Conservation (phyloP, 495 filamentous ascomycete genomes). For the Penicillium parvum region DNA sequence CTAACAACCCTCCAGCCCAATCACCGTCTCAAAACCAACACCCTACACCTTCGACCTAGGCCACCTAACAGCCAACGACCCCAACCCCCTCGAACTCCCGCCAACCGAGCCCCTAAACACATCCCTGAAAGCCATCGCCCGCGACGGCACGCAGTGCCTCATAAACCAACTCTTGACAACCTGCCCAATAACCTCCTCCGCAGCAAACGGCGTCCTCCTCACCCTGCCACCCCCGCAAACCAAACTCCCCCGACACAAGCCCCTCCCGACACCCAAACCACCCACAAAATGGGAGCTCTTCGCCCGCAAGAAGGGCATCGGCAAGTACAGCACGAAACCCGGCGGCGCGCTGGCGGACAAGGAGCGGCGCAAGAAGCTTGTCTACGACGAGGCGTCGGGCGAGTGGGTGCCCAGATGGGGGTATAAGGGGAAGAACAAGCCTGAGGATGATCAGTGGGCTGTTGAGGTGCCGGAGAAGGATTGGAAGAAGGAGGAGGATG, state of each 20-base stretch:
- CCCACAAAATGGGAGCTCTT: constrained; percentile 94
- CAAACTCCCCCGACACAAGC: constrained; percentile 81
- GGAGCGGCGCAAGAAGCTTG: constrained; percentile 72
- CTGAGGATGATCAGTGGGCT: constrained; percentile 71
- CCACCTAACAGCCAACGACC: constrained; percentile 74
- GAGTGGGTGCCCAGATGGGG: constrained; percentile 94
- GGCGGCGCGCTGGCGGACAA: constrained; percentile 42
- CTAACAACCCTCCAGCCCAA: constrained; percentile 45
- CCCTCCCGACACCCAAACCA: constrained; percentile 70
- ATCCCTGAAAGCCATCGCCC: constrained; percentile 62
- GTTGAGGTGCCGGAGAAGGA: constrained; percentile 83
- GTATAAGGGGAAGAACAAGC: constrained; percentile 88
- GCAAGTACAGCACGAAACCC: constrained; percentile 41
- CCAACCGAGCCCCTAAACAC: constrained; percentile 35
- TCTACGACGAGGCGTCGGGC: constrained; percentile 77
- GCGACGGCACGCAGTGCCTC: constrained; percentile 81
- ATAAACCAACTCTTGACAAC: constrained; percentile 85
- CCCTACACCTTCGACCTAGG: constrained; percentile 92
- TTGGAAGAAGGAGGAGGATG: constrained; percentile 58
- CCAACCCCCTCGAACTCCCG: constrained; percentile 65
- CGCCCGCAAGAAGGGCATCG: constrained; percentile 92
- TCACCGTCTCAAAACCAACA: constrained; percentile 74
- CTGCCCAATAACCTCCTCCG: constrained; percentile 64
- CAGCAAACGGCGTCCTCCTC: constrained; percentile 65
- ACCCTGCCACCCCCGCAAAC: constrained; percentile 66